A percentile compares a stretch with the other conserved stretches of the same genome.
These are phyloP conservation scores for Pseudocercospora crystallina DNA, from an alignment of 2,329 filamentous ascomycete genomes.

Conservation along the genomic window DNA sequence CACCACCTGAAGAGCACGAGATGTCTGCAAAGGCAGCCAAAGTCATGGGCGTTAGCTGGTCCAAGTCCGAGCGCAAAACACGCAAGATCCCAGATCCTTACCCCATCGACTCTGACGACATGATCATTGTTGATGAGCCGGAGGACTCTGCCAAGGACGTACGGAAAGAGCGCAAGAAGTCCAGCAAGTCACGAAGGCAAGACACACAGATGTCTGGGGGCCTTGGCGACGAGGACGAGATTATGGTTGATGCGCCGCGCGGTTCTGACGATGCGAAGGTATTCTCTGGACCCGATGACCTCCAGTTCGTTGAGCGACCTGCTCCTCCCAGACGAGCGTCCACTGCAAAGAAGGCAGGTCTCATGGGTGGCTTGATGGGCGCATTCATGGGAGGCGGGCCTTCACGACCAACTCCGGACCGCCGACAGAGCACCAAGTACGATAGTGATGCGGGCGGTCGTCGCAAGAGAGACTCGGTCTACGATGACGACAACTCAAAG, in stretches of 20 bases:
- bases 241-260: conserved; percentile 42
- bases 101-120: conserved; percentile 59
- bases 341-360: conserved; percentile 55
- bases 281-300: conserved; percentile 50
- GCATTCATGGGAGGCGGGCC: conserved; percentile 29
- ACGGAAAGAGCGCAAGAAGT: conserved; percentile 35
- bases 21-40: conserved; percentile 75
- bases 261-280: conserved; percentile 42
- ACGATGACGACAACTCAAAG: conserved; percentile 36
- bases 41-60: conserved; percentile 61
- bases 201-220: conserved; percentile 41
- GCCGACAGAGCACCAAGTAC: conserved; percentile 32
- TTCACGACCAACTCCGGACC: conserved; percentile 29
- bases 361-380: conserved; percentile 59
- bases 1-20: conserved; percentile 62
- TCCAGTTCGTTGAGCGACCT: conserved; percentile 55
- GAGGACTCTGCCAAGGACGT: conserved; percentile 40
- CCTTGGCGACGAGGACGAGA: conserved; percentile 41
- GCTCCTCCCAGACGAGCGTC: conserved; percentile 60
- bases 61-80: conserved; percentile 51
- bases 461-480: conserved; percentile 34
- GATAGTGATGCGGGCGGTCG: conserved; percentile 36
- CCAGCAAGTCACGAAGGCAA: conserved; percentile 43
- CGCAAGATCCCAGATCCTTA: conserved; percentile 59
- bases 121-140: conserved; percentile 55